These are phyloP conservation scores for Penicillium nordicum DNA, from an alignment of 2,329 filamentous ascomycete genomes.

Conservation along the genomic window DNA sequence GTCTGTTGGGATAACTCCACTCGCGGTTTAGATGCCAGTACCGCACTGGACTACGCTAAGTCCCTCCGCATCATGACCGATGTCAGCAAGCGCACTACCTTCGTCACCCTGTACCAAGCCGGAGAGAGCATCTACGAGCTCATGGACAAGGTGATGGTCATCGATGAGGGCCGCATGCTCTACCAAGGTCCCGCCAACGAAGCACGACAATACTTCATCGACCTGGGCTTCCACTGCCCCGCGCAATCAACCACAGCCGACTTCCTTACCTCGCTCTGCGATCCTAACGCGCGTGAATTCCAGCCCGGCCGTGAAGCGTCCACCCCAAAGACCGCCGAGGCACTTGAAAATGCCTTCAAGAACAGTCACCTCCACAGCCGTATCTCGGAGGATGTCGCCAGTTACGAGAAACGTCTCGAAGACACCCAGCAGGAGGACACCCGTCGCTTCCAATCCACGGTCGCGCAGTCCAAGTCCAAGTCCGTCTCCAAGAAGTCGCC, in stretches of 20 bases:
- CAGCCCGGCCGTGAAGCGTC: slow-evolving; percentile 62
- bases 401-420: slow-evolving; percentile 57
- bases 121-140: slow-evolving; percentile 67
- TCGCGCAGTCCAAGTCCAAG: slow-evolving; percentile 62
- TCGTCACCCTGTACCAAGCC: slow-evolving; percentile 70
- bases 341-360: slow-evolving; percentile 66
- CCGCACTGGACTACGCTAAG: slow-evolving; percentile 72
- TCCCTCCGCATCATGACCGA: slow-evolving; percentile 71
- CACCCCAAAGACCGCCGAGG: slow-evolving; percentile 66
- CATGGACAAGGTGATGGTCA: slow-evolving; percentile 78
- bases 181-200: slow-evolving; percentile 62
- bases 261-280: slow-evolving; percentile 72
- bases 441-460: slow-evolving; percentile 62
- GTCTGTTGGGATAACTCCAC: slow-evolving; percentile 80
- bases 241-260: slow-evolving; percentile 67
- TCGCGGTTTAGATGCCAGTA: slow-evolving; percentile 73
- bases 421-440: slow-evolving; percentile 59
- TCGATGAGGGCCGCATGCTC: slow-evolving; percentile 68
- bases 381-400: slow-evolving; percentile 59
- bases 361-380: slow-evolving; percentile 60
- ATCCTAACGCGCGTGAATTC: slow-evolving; percentile 67
- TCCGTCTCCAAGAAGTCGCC: slow-evolving; percentile 66
- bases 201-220: slow-evolving; percentile 63
- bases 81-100: slow-evolving; percentile 66
- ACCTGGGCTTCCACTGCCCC: slow-evolving; percentile 60